Conservation (phyloP, 2,329 filamentous ascomycete genomes). For the Apiospora hydei region DNA sequence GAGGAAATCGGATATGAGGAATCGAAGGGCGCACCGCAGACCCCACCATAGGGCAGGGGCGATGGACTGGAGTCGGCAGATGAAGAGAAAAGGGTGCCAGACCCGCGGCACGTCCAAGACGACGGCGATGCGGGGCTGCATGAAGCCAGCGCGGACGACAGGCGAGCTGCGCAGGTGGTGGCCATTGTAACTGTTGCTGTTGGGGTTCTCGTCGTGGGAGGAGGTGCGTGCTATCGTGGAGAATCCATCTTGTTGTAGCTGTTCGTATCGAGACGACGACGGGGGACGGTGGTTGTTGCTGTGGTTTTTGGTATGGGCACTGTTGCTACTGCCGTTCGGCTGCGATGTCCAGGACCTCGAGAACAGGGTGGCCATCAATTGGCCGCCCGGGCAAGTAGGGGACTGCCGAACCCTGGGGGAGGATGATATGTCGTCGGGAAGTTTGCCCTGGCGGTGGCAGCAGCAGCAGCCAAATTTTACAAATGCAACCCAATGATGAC, state of each 20-base stretch:
- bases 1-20: constrained; percentile 69
- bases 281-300: background rate
- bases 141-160: constrained; percentile 49
- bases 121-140: constrained; percentile 81
- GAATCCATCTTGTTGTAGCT: constrained; percentile 8
- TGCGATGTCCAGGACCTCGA: constrained; percentile 16
- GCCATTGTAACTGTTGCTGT: constrained; percentile 23
- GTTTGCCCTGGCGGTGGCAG: constrained; percentile 19
- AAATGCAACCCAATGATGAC: constrained; percentile 12
- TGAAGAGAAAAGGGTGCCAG: constrained; percentile 77
- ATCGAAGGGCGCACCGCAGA: constrained; percentile 70
- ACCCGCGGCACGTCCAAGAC: constrained; percentile 74
- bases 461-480: background rate
- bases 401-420: constrained; percentile 18
- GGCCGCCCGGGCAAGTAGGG: constrained; percentile 22
- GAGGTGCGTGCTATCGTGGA: constrained; percentile 1
- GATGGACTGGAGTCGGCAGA: constrained; percentile 76
- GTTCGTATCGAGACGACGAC: background rate
- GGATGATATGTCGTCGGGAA: constrained; percentile 2
- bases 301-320: background rate
- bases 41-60: constrained; percentile 77
- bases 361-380: constrained; percentile 26
- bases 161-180: constrained; percentile 27
- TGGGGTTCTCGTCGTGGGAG: background rate
- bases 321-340: constrained; percentile 1